Conservation (phyloP, 345 rosid genomes). For the Trapa bicornis region DNA sequence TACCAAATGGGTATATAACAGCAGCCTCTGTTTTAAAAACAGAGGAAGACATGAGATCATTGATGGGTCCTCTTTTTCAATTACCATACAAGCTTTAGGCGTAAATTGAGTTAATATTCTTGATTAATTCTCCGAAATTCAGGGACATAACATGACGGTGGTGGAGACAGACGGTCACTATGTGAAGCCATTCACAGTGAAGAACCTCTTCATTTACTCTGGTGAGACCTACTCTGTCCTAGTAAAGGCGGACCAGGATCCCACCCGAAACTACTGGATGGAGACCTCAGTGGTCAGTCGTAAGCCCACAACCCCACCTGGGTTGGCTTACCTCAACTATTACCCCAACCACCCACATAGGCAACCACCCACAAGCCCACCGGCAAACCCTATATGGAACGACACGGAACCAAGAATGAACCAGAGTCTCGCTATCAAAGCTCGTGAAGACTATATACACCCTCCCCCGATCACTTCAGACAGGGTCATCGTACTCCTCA, state of each 20-base stretch:
- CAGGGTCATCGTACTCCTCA: constrained; percentile 38
- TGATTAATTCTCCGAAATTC: background rate
- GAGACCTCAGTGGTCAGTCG: constrained; percentile 49
- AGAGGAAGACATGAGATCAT: too few relatives aligned
- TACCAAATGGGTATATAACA: too few relatives aligned
- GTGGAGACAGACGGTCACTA: constrained; percentile 71
- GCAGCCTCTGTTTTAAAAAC: too few relatives aligned
- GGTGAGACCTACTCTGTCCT: constrained; percentile 75
- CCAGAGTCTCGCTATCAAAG: constrained; percentile 47
- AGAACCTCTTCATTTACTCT: constrained; percentile 57
- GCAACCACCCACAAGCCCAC: constrained; percentile 31
- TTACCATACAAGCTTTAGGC: too few relatives aligned
- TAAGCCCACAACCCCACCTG: constrained; percentile 30
- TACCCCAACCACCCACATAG: constrained; percentile 41
- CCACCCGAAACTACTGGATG: constrained; percentile 56
- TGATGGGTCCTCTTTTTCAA: too few relatives aligned
- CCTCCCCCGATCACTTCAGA: constrained; percentile 37
- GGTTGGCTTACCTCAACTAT: constrained; percentile 38
- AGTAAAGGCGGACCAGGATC: constrained; percentile 40
- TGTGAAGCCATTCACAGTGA: constrained; percentile 56
- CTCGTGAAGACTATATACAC: constrained; percentile 25
- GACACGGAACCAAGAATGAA: constrained; percentile 16
- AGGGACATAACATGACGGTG: constrained; percentile 76
- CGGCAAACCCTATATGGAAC: constrained; percentile 38
- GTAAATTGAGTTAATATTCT: too few relatives aligned